Evolutionary conservation across 805 yeast species (phyloP).

Genomic region (Metschnikowia continentalis): DNA sequence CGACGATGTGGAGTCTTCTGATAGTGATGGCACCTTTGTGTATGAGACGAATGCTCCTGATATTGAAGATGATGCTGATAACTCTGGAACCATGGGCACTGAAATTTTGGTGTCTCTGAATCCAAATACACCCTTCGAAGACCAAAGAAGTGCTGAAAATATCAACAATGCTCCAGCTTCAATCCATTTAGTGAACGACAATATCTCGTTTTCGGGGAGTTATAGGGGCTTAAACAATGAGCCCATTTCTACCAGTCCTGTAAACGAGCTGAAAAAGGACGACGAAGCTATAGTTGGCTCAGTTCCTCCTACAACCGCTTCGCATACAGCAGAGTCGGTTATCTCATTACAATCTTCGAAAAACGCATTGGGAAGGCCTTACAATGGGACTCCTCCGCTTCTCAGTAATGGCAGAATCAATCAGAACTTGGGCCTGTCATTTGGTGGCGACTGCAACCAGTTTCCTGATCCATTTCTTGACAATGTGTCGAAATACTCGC

Average conservation of each 20-base stretch:
- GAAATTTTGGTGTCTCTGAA: conserved; percentile 3
- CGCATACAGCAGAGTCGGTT: conserved; percentile 20
- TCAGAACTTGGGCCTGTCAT: background rate
- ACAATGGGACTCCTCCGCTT: conserved; percentile 18
- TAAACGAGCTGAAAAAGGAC: conserved; percentile 6
- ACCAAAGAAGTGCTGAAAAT: conserved; percentile 7
- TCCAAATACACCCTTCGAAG: conserved; percentile 2
- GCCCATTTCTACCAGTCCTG: conserved; percentile 9
- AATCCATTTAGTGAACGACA: conserved; percentile 13
- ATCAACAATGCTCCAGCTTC: conserved; percentile 13
- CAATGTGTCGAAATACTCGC: conserved; percentile 11
- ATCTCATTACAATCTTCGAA: conserved; percentile 22
- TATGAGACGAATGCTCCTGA: conserved; percentile 55
- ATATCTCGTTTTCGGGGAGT: conserved; percentile 15
- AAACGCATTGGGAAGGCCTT: conserved; percentile 11
- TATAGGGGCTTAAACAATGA: conserved; percentile 9
- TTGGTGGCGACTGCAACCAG: conserved; percentile 12
- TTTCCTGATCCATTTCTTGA: conserved; percentile 25
- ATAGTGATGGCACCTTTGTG: conserved; percentile 94
- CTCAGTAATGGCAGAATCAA: conserved; percentile 5
- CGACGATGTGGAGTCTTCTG: conserved; percentile 81
- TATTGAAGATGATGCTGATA: conserved; percentile 13
- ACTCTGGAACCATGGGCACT: background rate
- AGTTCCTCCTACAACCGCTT: conserved; percentile 2
- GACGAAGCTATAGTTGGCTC: conserved; percentile 8